Evolutionary conservation across 1,284 basidiomycete species (phyloP), one percentile per base, ranked within the genome.

Genomic region (Leccinum holopus): DNA sequence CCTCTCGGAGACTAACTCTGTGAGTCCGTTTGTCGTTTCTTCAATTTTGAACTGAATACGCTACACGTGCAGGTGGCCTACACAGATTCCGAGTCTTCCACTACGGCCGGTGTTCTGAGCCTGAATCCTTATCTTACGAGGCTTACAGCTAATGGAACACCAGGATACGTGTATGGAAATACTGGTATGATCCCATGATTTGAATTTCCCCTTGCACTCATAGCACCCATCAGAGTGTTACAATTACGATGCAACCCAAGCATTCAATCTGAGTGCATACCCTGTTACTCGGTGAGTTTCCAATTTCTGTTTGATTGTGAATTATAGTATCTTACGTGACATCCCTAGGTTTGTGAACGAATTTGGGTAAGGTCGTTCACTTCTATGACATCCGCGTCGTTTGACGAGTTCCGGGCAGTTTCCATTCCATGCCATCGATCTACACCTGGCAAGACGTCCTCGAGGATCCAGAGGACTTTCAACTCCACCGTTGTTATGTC

Each of bases 141-240:
- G 21, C 84, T 87, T 62, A 25, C 25, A 25, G 3, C 25, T 25
- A 25, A 14, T 62, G 80, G 75, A 12, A 83, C 82, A 1, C 69
- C 70, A 1, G 83, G 82, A 0, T 77, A 81, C 51, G 82, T 87
- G 32, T 87, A 87, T 63, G 85, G 87, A 12, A 85, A 86, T 63
- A 72, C 77, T 62, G 84, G 83, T 83, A 67, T 59, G 52, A 55
- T 12, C 28, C 47, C 49, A 5, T 41, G 14, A 25, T 39, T 53
- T 59, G 9, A 11, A 60, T 41, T 56, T 32, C 7, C 14, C 8
- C 30, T 30, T 35, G 35, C 35, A 35, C 35, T 12, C 35, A 35
- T 12, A 2, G 12, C 35, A 12, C 12, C 12, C 35, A 35, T 2
- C 35, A 35, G 12, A 35, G 11, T 35, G 12, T 35, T 35, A 35